Percentiles rank a stretch among this genome's conserved stretches.
phyloP scores from a whole-genome alignment of 306 rosid species.

The Lathyrus tuberosus region DNA sequence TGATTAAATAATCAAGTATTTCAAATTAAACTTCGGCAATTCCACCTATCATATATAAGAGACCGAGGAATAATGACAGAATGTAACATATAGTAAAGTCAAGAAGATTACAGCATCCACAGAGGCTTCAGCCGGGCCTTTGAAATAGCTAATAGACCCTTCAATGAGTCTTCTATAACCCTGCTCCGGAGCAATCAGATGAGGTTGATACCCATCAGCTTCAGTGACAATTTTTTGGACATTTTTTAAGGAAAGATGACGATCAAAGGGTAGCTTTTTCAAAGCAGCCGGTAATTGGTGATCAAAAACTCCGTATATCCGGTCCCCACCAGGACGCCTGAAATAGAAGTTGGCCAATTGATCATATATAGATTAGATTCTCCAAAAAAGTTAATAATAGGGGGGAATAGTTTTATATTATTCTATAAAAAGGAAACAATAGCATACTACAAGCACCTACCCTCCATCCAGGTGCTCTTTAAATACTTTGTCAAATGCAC shows the following conservation, averaged over 20 bases:
- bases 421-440: constrained; percentile 6
- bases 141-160: constrained; percentile 87
- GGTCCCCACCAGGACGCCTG: constrained; percentile 99
- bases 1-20: neutral
- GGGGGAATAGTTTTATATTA: neutral
- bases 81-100: constrained; percentile 24
- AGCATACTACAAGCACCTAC: constrained; percentile 52
- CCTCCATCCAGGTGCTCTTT: constrained; percentile 99
- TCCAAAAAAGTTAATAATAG: constrained; percentile 3
- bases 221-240: constrained; percentile 92
- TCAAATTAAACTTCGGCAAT: constrained; percentile 3
- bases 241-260: constrained; percentile 84
- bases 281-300: constrained; percentile 96
- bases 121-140: constrained; percentile 99
- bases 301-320: constrained; percentile 95
- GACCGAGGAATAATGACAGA: constrained; percentile 31
- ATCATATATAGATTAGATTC: constrained; percentile 30
- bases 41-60: constrained; percentile 7
- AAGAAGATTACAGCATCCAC: constrained; percentile 89
- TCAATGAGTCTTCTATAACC: constrained; percentile 98
- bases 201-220: constrained; percentile 99
- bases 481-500: constrained; percentile 97
- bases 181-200: constrained; percentile 98
- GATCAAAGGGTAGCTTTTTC: constrained; percentile 94
- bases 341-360: constrained; percentile 29